A percentile compares a stretch with the other conserved stretches of the same genome.
Evolutionary conservation across 805 yeast species (phyloP).

Genomic region (Priceomyces haplophilus): DNA sequence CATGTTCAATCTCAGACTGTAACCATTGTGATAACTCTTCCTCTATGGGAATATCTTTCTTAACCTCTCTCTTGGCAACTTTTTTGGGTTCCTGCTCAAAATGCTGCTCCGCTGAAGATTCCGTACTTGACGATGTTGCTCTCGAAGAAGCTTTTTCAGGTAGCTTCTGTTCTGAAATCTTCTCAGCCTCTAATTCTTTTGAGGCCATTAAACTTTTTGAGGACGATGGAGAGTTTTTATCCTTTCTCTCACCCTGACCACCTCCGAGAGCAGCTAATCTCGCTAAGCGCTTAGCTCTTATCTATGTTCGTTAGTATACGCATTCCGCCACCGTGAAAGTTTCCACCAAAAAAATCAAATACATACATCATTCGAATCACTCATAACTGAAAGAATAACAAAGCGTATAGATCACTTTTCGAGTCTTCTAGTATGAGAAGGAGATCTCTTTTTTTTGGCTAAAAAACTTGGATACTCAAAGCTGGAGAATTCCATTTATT

Average conservation of each 20-base stretch:
- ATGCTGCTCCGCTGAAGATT: background rate
- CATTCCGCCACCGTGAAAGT: slow-evolving; percentile 9
- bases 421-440: no score
- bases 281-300: slow-evolving; percentile 54
- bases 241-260: background rate
- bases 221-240: background rate
- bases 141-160: background rate
- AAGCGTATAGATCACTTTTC: background rate
- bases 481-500: no score
- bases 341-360: background rate
- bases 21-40: slow-evolving; percentile 33
- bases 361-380: slow-evolving; percentile 17
- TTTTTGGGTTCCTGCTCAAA: background rate
- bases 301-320: slow-evolving; percentile 28
- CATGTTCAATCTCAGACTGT: slow-evolving; percentile 30
- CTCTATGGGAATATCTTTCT: slow-evolving; percentile 1
- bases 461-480: no score
- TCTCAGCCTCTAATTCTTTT: background rate
- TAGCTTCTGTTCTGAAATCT: background rate
- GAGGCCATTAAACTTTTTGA: background rate
- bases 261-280: slow-evolving; percentile 28
- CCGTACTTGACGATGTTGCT: background rate
- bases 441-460: no score
- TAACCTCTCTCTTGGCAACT: background rate
- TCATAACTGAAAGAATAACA: slow-evolving; percentile 1